These are phyloP conservation scores for Cucumis hystrix DNA, from an alignment of 306 rosid species.

Conservation along the genomic window DNA sequence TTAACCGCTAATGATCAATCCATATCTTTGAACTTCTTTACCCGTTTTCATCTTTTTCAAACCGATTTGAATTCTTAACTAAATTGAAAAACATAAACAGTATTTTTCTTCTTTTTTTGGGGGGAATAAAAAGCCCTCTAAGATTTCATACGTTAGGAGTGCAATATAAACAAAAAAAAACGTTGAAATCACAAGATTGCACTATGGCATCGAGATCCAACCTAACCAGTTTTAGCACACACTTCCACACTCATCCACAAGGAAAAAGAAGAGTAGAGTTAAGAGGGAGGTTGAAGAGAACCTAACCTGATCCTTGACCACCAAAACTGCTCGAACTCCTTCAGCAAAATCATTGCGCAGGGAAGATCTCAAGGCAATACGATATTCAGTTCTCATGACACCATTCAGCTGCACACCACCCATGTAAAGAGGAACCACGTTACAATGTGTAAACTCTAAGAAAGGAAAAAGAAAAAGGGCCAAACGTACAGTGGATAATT, in stretches of 20 bases:
- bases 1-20: neutral
- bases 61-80: no score
- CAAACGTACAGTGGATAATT: slow-evolving; percentile 60
- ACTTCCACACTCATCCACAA: neutral
- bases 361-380: slow-evolving; percentile 76
- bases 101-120: no score
- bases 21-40: no score
- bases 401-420: slow-evolving; percentile 45
- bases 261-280: neutral
- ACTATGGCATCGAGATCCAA: neutral
- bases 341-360: slow-evolving; percentile 72
- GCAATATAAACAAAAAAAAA: neutral
- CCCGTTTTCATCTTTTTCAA: no score
- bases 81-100: no score
- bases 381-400: slow-evolving; percentile 86
- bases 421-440: slow-evolving; percentile 4
- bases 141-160: neutral
- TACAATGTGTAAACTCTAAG: neutral
- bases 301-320: slow-evolving; percentile 94
- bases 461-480: neutral
- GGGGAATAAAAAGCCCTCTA: no score
- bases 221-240: neutral
- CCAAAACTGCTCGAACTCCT: slow-evolving; percentile 92
- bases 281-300: slow-evolving; percentile 4
- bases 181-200: neutral